Conservation (phyloP, 306 rosid genomes). For the Ormosia emarginata region DNA sequence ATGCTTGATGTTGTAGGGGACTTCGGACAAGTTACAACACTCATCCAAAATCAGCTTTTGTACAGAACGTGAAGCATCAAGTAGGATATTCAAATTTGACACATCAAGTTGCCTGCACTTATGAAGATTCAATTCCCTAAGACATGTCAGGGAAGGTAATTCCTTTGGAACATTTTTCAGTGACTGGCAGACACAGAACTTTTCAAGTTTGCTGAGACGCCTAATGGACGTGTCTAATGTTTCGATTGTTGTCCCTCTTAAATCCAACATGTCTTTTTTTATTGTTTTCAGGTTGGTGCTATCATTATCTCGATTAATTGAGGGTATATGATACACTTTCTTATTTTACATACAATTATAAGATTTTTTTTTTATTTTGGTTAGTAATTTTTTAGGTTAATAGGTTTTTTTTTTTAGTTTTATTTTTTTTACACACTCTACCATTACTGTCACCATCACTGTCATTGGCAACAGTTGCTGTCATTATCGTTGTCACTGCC, state of each 20-base stretch:
- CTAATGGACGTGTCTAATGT: neutral
- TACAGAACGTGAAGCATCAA: neutral
- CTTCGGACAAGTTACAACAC: neutral
- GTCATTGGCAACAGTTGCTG: too few species aligned
- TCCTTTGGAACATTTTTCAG: neutral
- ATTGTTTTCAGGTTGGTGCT: too few species aligned
- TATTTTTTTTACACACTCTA: too few species aligned
- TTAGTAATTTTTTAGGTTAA: too few species aligned
- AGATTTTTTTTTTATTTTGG: too few species aligned
- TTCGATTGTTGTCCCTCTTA: neutral
- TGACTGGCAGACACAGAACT: neutral
- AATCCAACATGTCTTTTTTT: neutral
- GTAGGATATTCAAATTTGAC: too few species aligned
- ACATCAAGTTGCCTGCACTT: neutral
- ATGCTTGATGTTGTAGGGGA: constrained; percentile 12
- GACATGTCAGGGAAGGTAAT: neutral
- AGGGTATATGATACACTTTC: too few species aligned
- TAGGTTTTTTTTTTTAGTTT: too few species aligned
- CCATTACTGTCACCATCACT: too few species aligned
- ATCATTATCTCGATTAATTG: too few species aligned
- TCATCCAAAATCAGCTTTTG: neutral
- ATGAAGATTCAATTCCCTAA: neutral
- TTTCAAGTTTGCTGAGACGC: neutral
- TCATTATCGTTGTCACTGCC: too few species aligned
- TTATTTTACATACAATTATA: too few species aligned